Conservation (phyloP, 768 basidiomycete species). For the Hydnomerulius pinastri region DNA sequence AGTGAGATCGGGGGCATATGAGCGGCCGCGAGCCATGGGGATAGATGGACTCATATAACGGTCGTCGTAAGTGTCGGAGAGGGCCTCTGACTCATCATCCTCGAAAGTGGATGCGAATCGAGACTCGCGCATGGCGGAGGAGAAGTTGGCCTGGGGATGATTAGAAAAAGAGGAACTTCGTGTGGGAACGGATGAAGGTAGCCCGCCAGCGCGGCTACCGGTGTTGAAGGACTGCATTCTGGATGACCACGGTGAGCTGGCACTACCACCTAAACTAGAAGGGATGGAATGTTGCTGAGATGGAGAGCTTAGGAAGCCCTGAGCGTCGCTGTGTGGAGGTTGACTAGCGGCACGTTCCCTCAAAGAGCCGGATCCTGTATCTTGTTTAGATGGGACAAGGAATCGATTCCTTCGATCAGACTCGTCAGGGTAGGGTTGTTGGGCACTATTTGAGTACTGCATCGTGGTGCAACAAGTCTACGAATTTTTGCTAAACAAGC, state of each 20-base stretch:
- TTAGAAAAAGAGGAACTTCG: constrained; percentile 71
- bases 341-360: constrained; percentile 72
- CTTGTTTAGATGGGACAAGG: constrained; percentile 43
- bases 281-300: constrained; percentile 54
- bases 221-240: constrained; percentile 48
- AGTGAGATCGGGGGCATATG: constrained; percentile 60
- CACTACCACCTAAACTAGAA: constrained; percentile 42
- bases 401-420: constrained; percentile 66
- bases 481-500: constrained; percentile 3
- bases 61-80: constrained; percentile 66
- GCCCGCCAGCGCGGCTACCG: constrained; percentile 32
- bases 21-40: constrained; percentile 50
- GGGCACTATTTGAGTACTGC: constrained; percentile 32
- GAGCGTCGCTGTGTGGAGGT: constrained; percentile 57
- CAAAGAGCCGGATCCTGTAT: constrained; percentile 43
- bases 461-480: constrained; percentile 26
- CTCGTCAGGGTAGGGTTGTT: constrained; percentile 44
- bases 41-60: constrained; percentile 48
- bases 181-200: constrained; percentile 59
- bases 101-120: constrained; percentile 79
- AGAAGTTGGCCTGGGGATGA: constrained; percentile 55
- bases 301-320: constrained; percentile 51
- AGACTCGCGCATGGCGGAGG: constrained; percentile 64
- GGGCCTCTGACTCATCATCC: constrained; percentile 73
- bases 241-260: constrained; percentile 41